A percentile compares a stretch with the other conserved stretches of the same genome.
These are phyloP conservation scores for Paspalum notatum DNA, from an alignment of 176 grass and related monocot species.

Conservation along the genomic window DNA sequence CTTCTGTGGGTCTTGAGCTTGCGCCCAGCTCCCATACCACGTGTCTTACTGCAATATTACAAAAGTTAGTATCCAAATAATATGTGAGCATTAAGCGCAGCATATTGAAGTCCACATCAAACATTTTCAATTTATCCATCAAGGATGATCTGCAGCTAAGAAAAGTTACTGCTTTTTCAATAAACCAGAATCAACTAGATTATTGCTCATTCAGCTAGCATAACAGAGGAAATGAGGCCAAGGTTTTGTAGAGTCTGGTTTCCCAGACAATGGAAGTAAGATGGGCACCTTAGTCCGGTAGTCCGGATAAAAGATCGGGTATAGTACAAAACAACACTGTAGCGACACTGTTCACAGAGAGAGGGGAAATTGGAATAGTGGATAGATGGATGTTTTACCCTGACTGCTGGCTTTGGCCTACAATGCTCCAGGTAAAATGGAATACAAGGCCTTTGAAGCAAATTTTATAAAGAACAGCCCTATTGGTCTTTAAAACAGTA, in stretches of 20 bases:
- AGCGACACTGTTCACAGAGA: too few species aligned
- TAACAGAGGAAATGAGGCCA: not conserved
- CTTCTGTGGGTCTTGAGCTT: conserved; percentile 81
- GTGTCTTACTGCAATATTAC: conserved; percentile 57
- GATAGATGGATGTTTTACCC: too few species aligned
- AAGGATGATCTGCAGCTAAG: not conserved
- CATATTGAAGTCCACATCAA: not conserved
- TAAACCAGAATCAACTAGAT: not conserved
- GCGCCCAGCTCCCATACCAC: conserved; percentile 79
- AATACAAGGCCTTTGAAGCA: not conserved
- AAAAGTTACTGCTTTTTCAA: not conserved
- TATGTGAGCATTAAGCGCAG: not conserved
- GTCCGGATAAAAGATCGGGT: too few species aligned
- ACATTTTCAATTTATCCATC: not conserved
- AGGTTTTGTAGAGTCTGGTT: not conserved
- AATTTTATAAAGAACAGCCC: not conserved
- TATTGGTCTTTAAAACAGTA: not conserved
- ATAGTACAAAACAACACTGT: too few species aligned
- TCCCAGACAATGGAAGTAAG: not conserved
- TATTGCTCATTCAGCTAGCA: not conserved
- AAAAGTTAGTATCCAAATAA: not conserved
- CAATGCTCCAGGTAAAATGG: not conserved
- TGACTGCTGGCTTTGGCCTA: too few species aligned
- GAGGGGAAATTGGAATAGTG: too few species aligned
- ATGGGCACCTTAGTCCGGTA: not conserved